phyloP scores from a whole-genome alignment of 164 flowering plant species.

The Tetracentron sinense region DNA sequence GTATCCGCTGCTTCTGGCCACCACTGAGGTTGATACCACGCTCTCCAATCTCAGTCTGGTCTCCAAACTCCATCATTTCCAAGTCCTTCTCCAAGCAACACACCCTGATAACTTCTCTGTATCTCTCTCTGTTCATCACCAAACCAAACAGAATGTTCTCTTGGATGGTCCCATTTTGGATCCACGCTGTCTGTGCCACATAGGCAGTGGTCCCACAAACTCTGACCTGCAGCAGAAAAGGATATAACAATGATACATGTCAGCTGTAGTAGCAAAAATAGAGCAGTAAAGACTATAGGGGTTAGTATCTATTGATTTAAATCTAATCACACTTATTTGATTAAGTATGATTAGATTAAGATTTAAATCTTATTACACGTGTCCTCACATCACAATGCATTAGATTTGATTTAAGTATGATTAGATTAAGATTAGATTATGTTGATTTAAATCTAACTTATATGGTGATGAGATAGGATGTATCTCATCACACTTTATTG shows the following conservation, averaged over 20 bases:
- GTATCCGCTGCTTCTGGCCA: constrained; percentile 97
- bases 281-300: not conserved
- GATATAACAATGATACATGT: not conserved
- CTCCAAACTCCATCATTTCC: constrained; percentile 97
- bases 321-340: too few relatives aligned
- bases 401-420: too few relatives aligned
- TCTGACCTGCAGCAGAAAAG: constrained; percentile 46
- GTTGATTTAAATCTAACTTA: too few relatives aligned
- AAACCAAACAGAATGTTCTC: constrained; percentile 83
- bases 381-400: too few relatives aligned
- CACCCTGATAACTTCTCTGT: constrained; percentile 63
- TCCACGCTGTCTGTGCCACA: constrained; percentile 98
- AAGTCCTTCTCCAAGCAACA: constrained; percentile 87
- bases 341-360: too few relatives aligned
- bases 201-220: constrained; percentile 90
- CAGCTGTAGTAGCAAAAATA: not conserved
- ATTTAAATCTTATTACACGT: too few relatives aligned
- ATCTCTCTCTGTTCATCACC: constrained; percentile 65
- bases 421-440: too few relatives aligned
- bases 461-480: too few relatives aligned
- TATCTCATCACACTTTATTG: too few relatives aligned
- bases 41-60: constrained; percentile 97
- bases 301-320: too few relatives aligned
- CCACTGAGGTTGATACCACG: constrained; percentile 99
- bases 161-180: constrained; percentile 92